These are phyloP conservation scores for Globisporangium iwayamae DNA, from an alignment of 352 stramenopile species.

Conservation along the genomic window DNA sequence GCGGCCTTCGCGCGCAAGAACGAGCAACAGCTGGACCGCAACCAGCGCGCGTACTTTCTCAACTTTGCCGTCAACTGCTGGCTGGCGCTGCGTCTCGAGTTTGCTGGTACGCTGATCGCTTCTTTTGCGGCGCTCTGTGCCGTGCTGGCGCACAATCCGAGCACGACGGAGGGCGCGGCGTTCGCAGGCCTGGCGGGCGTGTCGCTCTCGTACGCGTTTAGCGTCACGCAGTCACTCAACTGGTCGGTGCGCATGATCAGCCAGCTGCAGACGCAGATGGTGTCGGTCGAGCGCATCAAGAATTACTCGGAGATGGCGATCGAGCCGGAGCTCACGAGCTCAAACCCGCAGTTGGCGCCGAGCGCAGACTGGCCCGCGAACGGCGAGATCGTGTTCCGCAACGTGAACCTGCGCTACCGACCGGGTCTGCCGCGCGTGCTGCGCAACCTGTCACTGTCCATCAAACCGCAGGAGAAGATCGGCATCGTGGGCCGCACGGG, in stretches of 20 bases:
- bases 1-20: slow-evolving; percentile 51
- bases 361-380: slow-evolving; percentile 57
- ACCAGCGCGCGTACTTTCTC: slow-evolving; percentile 72
- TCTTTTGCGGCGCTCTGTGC: slow-evolving; percentile 47
- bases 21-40: slow-evolving; percentile 50
- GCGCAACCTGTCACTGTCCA: slow-evolving; percentile 50
- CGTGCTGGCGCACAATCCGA: slow-evolving; percentile 46
- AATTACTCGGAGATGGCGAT: slow-evolving; percentile 60
- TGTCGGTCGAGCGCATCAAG: slow-evolving; percentile 74
- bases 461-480: slow-evolving; percentile 72
- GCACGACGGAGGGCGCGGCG: slow-evolving; percentile 28
- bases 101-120: slow-evolving; percentile 61
- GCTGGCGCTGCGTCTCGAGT: slow-evolving; percentile 72
- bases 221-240: slow-evolving; percentile 72
- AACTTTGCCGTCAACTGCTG: slow-evolving; percentile 78
- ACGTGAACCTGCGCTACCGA: slow-evolving; percentile 86
- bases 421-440: slow-evolving; percentile 41
- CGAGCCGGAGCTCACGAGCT: slow-evolving; percentile 84
- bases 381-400: slow-evolving; percentile 71
- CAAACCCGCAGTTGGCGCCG: slow-evolving; percentile 52
- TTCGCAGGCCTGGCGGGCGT: slow-evolving; percentile 66
- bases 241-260: slow-evolving; percentile 74
- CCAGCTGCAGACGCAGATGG: slow-evolving; percentile 77
- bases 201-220: slow-evolving; percentile 79
- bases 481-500: slow-evolving; percentile 63